These are phyloP conservation scores for Jacaranda copaia DNA, from an alignment of 257 asterid species.

Conservation along the genomic window DNA sequence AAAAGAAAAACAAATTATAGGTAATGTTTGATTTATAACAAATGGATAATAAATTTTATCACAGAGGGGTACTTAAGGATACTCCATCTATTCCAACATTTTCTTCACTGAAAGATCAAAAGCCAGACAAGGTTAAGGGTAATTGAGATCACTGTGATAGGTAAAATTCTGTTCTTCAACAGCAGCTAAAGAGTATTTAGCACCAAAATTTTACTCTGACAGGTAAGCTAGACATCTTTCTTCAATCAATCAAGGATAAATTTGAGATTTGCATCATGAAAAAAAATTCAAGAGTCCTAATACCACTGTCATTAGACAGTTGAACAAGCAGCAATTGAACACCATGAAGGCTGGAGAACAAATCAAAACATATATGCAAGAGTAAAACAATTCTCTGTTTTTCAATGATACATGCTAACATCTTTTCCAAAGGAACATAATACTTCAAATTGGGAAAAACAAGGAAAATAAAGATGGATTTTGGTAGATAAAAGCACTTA, in stretches of 20 bases:
- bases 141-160: background rate
- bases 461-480: background rate
- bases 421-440: background rate
- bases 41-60: background rate
- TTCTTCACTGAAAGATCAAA: background rate
- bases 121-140: background rate
- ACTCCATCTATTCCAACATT: background rate
- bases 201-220: background rate
- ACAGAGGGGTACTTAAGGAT: background rate
- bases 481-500: conserved; percentile 7
- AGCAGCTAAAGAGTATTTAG: background rate
- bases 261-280: background rate
- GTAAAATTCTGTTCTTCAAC: background rate
- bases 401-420: conserved; percentile 2
- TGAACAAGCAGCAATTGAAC: background rate
- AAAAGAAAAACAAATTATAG: background rate
- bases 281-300: background rate
- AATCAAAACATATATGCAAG: background rate
- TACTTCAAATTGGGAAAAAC: background rate
- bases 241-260: background rate
- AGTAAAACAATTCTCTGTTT: background rate
- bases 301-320: background rate
- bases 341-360: background rate
- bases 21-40: background rate
- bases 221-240: background rate